A percentile compares a stretch with the other conserved stretches of the same genome.
phyloP scores from a whole-genome alignment of 129 eudicot species.

The Escallonia rubra region DNA sequence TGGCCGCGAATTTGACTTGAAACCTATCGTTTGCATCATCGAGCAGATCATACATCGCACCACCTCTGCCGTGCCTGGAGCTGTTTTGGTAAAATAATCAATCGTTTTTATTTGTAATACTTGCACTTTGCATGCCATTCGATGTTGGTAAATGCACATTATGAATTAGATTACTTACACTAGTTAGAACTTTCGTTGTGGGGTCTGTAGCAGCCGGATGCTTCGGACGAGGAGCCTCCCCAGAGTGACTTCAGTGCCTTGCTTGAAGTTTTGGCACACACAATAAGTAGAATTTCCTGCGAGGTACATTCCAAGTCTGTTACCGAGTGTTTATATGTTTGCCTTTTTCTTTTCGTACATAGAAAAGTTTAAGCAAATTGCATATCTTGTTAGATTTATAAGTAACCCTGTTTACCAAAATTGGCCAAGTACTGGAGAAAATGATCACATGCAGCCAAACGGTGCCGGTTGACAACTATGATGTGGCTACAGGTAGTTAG shows the following conservation, averaged over 20 bases:
- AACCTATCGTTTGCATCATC: conserved; percentile 56
- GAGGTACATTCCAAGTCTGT: too few relatives aligned
- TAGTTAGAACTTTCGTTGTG: too few relatives aligned
- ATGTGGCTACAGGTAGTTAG: too few relatives aligned
- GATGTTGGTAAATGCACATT: neutral
- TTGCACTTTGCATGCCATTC: conserved; percentile 11
- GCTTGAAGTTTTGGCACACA: conserved; percentile 56
- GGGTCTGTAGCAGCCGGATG: conserved; percentile 21
- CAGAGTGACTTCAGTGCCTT: conserved; percentile 48
- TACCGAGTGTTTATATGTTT: too few relatives aligned
- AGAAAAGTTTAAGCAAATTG: too few relatives aligned
- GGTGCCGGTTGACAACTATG: too few relatives aligned
- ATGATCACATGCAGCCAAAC: too few relatives aligned
- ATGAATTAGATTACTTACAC: too few relatives aligned
- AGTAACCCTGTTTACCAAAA: too few relatives aligned
- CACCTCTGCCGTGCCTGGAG: conserved; percentile 22
- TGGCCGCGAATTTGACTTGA: conserved; percentile 49
- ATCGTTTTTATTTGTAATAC: neutral
- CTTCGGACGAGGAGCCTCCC: conserved; percentile 37
- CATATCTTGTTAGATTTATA: too few relatives aligned
- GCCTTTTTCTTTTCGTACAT: too few relatives aligned
- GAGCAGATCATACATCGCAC: conserved; percentile 69
- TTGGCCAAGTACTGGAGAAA: too few relatives aligned
- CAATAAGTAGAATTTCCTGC: conserved; percentile 48
- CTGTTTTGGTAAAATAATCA: neutral